Base-by-base conservation (phyloP, 73 alveolate species). In the Blepharisma stoltei region DNA sequence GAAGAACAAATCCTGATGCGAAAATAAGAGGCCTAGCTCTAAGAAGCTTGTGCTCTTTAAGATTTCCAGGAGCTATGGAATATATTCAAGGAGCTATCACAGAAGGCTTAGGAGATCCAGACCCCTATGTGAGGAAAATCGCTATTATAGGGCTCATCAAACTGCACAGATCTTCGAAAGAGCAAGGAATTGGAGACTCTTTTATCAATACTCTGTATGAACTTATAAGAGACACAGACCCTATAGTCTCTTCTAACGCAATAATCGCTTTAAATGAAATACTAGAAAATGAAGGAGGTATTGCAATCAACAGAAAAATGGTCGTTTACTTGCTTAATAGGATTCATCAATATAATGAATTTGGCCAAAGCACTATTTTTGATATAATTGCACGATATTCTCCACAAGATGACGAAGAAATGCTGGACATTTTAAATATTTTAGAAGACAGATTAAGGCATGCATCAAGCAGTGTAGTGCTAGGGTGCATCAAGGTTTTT, bases 111-210 rank as follows among this genome's bases (percentile, higher is more conserved):
- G 83, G 86, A 71, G 99, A 96, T 83, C 93, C 94, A n/a, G 99
- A 96, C 80, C 98, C 99, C 6, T 96, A 96, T 89, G 99, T 96
- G 1, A 96, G 97, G 86, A 96, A 95, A 86, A 96, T 98, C 11
- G 99, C 99, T 6, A 94, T 96, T 18, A 94, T 96, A 76, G 99
- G 99, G 6, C 85, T 95, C 47, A 89, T 96, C 67, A 96, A 96
- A 86, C 93, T 95, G 53, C 95, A 80, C 66, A 95, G 54, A 4
- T 11, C 45, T 18, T 77, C 14, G n/a, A 76, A 81, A 82, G 86
- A 90, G 46, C 87, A 14, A 1, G 5, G 14, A 18, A 38, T 60
- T 60, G 73, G 47, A 60, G 23, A 92, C 78, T 94, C 89, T 78
- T 95, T 95, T 76, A 81, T 87, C 8, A 96, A 96, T 53, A 81